Evolutionary conservation across 257 asterid genomes (phyloP), one percentile per base, ranked within the genome.

Genomic region (Craterostigma plantagineum): DNA sequence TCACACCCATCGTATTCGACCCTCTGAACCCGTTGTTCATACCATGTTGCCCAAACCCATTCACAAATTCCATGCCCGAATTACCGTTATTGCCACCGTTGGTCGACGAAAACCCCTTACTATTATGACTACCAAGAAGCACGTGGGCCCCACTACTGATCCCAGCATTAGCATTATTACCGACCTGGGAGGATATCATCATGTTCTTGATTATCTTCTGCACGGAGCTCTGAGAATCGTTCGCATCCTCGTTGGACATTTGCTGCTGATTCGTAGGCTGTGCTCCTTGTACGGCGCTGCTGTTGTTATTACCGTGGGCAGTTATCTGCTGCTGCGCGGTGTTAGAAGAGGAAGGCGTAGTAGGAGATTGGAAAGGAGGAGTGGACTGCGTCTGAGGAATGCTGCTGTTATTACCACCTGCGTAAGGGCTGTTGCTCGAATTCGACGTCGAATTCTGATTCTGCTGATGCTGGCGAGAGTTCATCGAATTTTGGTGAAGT

Each of bases 131-230:
- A 56, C 30, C 30, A 23, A 23, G 30, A 23, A 64, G 57, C 18
- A 77, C 91, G 60, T 61, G 56, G 14, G 66, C 76, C 71, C 64
- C 46, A 6, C 60, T 54, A 48, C 70, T 69, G 59, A 64, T 50
- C 44, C 94, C 76, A n/a, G n/a, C n/a, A 61, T 71, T 57, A 52
- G 81, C 61, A 40, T 74, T 61, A 37, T 70, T 85, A 35, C 59
- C 71, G 38, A 72, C 63, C 54, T 79, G 93, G 3, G 86, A 65
- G 9, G 99, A 63, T 91, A 77, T 66, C 87, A 77, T 68, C 93
- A 90, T 70, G 41, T 83, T 83, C 8, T 90, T 81, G 63, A 90
- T 68, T 41, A 90, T 83, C 74, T 90, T 83, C 75, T 90, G 94
- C 38, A 90, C 99, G 7, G 96, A 83, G 64, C 92, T 79, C 54